A percentile compares a stretch with the other conserved stretches of the same genome.
phyloP scores from a whole-genome alignment of 2,329 filamentous ascomycete genomes.

The Colletotrichum sp. region DNA sequence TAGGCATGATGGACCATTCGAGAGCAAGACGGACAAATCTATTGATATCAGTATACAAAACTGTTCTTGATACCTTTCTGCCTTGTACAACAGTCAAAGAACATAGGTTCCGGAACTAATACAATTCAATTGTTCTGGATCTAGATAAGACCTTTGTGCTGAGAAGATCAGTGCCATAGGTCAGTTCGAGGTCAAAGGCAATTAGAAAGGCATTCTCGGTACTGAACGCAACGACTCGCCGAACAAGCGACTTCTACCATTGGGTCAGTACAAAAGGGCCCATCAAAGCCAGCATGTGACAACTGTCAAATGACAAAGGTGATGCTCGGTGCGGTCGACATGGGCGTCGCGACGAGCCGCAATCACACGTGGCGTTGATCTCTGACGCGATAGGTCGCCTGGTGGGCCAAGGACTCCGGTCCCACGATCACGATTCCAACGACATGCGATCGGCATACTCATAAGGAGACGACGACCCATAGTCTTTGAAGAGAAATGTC shows the following conservation, averaged over 20 bases:
- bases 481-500: background rate
- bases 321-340: background rate
- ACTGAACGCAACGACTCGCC: background rate
- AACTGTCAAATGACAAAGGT: background rate
- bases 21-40: background rate
- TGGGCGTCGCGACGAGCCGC: background rate
- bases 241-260: too few relatives aligned
- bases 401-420: background rate
- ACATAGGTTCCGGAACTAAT: accelerated
- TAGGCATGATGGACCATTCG: background rate
- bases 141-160: accelerated
- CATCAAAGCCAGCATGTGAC: background rate
- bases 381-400: background rate
- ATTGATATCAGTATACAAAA: background rate
- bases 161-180: background rate
- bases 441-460: background rate
- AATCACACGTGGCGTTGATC: background rate
- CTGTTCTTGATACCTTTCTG: background rate
- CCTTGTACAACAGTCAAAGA: background rate
- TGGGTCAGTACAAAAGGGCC: too few relatives aligned
- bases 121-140: background rate
- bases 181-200: background rate
- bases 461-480: background rate
- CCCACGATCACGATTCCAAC: background rate
- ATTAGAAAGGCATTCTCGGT: accelerated